Base-by-base conservation (phyloP, 2,329 filamentous ascomycete genomes). In the Pyricularia grisea region DNA sequence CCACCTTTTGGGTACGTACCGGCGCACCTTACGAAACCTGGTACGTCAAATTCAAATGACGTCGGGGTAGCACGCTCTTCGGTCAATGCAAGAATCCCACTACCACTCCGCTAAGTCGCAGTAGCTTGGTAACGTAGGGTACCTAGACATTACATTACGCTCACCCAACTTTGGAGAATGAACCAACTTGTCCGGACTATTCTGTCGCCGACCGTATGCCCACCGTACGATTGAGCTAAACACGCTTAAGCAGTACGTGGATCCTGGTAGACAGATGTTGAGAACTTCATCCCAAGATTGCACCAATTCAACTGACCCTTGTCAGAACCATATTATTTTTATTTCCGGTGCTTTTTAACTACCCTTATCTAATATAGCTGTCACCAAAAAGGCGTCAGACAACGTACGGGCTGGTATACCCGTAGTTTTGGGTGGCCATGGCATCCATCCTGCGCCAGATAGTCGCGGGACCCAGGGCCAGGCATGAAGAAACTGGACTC, bases 371-470 rank as follows among this genome's bases (percentile, higher is more conserved):
- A 20, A n/a, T 2, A n/a, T 50, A 50, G 6, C 20, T n/a, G 17
- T 20, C 42, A 20, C 17, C 1, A n/a, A 50, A 36, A 20, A 50
- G 42, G 20, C 20, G 4, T 50, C 10, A 20, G 42, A n/a, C 10
- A 11, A 50, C 23, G 1, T 61, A 61, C 23, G 23, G 58, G 23
- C 58, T 61, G 58, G 58, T 17, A 12, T 61, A 36, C n/a, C 25
- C 9, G 58, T 23, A 25, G n/a, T 1, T 14, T 27, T 27, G n/a
- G 3, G 14, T 61, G 12, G 58, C 23, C 58, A 88, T 90, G 92
- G 85, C 91, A 68, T 92, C 90, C 27, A 81, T 98, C 71, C 86
- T 98, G 73, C 92, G 94, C 74, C 92, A 97, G 77, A 92, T 98
- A 72, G 93, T 98, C 71, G 93, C 95, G 64, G 90, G 94, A 11